These are phyloP conservation scores for Puya raimondii DNA, from an alignment of 176 grass and related monocot species.

Conservation along the genomic window DNA sequence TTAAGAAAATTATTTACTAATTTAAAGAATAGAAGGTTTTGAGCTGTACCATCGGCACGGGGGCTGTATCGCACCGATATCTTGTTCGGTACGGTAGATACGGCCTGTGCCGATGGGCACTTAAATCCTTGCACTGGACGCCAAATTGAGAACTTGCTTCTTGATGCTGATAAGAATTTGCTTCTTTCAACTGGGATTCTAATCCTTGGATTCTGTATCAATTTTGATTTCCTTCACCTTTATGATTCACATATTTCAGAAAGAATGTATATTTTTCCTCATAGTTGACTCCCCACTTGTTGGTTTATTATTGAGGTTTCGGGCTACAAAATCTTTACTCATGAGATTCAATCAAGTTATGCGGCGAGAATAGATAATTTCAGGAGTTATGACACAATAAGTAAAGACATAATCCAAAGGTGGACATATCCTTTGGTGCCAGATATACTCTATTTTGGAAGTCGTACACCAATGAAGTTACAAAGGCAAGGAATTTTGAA, in stretches of 20 bases:
- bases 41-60: too few relatives aligned
- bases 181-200: too few relatives aligned
- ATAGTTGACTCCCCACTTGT: not conserved
- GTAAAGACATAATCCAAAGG: conserved; percentile 89
- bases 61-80: too few relatives aligned
- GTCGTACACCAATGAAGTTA: conserved; percentile 39
- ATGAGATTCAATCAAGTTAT: conserved; percentile 84
- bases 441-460: conserved; percentile 53
- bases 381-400: conserved; percentile 85
- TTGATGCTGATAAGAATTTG: not conserved
- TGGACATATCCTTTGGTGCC: conserved; percentile 89
- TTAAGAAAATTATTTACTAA: too few relatives aligned
- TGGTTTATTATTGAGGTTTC: conserved; percentile 62
- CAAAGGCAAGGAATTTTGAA: conserved; percentile 78
- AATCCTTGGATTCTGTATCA: too few relatives aligned
- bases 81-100: too few relatives aligned
- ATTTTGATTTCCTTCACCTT: too few relatives aligned
- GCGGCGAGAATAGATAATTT: conserved; percentile 88
- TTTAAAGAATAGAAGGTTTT: too few relatives aligned
- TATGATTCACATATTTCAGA: too few relatives aligned
- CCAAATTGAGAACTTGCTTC: not conserved
- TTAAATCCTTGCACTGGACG: too few relatives aligned
- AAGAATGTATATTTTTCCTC: not conserved
- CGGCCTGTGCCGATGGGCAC: too few relatives aligned
- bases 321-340: conserved; percentile 95